Conservation (phyloP, 495 filamentous ascomycete genomes). For the Xylaria telfairii region DNA sequence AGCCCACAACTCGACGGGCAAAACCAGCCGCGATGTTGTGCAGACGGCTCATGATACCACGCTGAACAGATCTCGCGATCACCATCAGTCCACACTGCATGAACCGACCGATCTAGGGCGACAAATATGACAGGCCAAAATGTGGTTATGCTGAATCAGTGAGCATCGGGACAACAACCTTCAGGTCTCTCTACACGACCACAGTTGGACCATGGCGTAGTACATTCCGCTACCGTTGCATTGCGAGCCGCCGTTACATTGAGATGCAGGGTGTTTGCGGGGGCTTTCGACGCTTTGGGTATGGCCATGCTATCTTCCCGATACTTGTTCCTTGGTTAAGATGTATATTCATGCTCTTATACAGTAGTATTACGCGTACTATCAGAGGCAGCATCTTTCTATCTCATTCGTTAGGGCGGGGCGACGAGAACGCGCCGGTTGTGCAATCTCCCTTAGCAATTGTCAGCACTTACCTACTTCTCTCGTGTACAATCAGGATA, state of each 20-base stretch:
- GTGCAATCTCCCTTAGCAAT: slow-evolving; percentile 6
- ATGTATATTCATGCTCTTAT: slow-evolving; percentile 8
- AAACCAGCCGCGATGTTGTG: slow-evolving; percentile 11
- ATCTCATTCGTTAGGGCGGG: slow-evolving; percentile 8
- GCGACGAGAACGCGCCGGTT: background rate
- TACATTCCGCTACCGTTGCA: slow-evolving; percentile 20
- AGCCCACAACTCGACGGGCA: background rate
- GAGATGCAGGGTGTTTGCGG: slow-evolving; percentile 19
- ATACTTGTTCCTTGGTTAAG: slow-evolving; percentile 13
- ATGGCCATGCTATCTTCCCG: slow-evolving; percentile 2
- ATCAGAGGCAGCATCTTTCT: slow-evolving; percentile 1
- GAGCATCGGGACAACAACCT: background rate
- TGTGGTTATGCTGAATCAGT: slow-evolving; percentile 2
- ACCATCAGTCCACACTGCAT: slow-evolving; percentile 18
- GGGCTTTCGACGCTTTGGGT: slow-evolving; percentile 17
- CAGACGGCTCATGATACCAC: slow-evolving; percentile 16
- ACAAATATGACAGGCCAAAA: slow-evolving; percentile 10
- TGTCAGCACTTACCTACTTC: slow-evolving; percentile 3
- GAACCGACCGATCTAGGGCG: slow-evolving; percentile 17
- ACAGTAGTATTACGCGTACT: slow-evolving; percentile 10
- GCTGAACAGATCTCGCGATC: slow-evolving; percentile 21
- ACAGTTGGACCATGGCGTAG: slow-evolving; percentile 1
- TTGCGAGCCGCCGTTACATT: slow-evolving; percentile 25
- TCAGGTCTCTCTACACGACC: background rate
- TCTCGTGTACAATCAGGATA: background rate